Base-by-base conservation (phyloP, 495 filamentous ascomycete species). In the Hypomontagnella monticulosa region DNA sequence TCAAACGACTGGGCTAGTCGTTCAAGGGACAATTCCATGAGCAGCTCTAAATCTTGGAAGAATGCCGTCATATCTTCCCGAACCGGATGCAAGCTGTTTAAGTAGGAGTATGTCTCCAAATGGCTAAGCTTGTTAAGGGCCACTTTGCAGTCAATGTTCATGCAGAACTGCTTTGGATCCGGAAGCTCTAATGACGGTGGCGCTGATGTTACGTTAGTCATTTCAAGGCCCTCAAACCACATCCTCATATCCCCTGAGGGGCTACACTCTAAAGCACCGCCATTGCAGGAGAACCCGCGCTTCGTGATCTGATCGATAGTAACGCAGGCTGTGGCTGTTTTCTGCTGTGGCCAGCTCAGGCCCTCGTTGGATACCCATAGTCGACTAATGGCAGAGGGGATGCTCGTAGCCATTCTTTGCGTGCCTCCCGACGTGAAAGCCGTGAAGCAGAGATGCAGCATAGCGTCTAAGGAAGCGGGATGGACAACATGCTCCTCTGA, bases 401-500 rank as follows among this genome's bases (percentile, higher is more conserved):
- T 41, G 32, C 42, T 43, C 5, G 64, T 67, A 8, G 64, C 36
- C 12, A 61, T 57, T 4, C 36, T 19, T 40, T 34, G 7, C 7
- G 63, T 15, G 10, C 64, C 64, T 3, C 64, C 64, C 2, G 14
- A 10, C 4, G 57, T 57, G 2, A 67, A 27, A 5, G 38, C 64
- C 10, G 57, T 62, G 50, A 38, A 57, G n/a, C 44, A 10, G 1
- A 62, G 30, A 23, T 61, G 64, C 4, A 67, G 38, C 6, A 67
- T 33, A 6, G 64, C 46, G 34, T 67, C 64, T 14, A 67, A 18
- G 10, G 77, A 74, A 1, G 72, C 64, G 8, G 79, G 79, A 49
- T 82, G 79, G 16, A 81, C 67, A 7, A 81, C 30, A 63, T 71
- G 71, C 12, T 74, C 47, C 4, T 33, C 30, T 15, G 14, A 6